Evolutionary conservation across 768 basidiomycete genomes (phyloP).

Genomic region (Multifurca ochricompacta): DNA sequence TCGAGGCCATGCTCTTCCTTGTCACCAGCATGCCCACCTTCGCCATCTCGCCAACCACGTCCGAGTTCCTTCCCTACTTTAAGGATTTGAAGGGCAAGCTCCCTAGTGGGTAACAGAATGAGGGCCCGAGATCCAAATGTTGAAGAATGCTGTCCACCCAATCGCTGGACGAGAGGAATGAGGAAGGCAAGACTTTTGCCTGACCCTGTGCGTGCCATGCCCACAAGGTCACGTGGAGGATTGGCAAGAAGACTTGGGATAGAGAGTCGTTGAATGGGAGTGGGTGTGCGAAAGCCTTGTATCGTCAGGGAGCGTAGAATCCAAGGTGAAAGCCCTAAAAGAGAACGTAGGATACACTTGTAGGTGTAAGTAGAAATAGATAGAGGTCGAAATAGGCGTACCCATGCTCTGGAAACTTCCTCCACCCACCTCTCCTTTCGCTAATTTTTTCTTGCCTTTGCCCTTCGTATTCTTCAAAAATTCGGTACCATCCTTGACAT

Average conservation of each 20-base stretch:
- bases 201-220: constrained; percentile 97
- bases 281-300: constrained; percentile 92
- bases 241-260: constrained; percentile 78
- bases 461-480: constrained; percentile 72
- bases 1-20: constrained; percentile 40
- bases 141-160: constrained; percentile 72
- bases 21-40: constrained; percentile 69
- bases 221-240: constrained; percentile 89
- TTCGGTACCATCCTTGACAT: constrained; percentile 68
- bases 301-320: constrained; percentile 78
- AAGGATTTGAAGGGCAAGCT: constrained; percentile 88
- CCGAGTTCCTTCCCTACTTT: constrained; percentile 94
- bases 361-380: not conserved
- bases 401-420: constrained; percentile 98
- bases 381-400: constrained; percentile 30
- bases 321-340: constrained; percentile 69
- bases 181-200: constrained; percentile 97
- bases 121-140: constrained; percentile 80
- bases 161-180: constrained; percentile 81
- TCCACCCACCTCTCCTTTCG: constrained; percentile 77
- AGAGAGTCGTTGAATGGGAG: constrained; percentile 88
- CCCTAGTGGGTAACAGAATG: constrained; percentile 86
- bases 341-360: not conserved
- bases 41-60: constrained; percentile 62
- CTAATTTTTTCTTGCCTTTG: constrained; percentile 60